Conservation (phyloP, 2,329 filamentous ascomycete species). For the Penicillium verrucosum region DNA sequence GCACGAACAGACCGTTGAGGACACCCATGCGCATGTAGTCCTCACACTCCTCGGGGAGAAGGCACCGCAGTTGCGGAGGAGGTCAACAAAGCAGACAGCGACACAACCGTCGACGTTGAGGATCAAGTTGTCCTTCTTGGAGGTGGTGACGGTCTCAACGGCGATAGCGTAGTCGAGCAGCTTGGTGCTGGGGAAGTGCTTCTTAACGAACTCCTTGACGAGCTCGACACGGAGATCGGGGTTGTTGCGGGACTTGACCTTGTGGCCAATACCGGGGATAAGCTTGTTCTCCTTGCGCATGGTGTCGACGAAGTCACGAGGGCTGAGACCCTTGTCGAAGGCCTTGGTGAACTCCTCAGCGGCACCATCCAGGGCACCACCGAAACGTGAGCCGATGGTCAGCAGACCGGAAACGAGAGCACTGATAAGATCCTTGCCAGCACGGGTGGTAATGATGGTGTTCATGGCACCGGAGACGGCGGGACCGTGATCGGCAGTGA, state of each 20-base stretch:
- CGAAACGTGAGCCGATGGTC: constrained; percentile 96
- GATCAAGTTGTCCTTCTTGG: constrained; percentile 99
- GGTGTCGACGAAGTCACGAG: constrained; percentile 96
- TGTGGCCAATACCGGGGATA: constrained; percentile 97
- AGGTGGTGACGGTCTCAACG: constrained; percentile 96
- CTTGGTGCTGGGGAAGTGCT: constrained; percentile 97
- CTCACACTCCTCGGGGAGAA: constrained; percentile 96
- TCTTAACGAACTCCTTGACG: constrained; percentile 97
- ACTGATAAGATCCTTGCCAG: constrained; percentile 96
- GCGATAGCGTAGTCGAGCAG: constrained; percentile 98
- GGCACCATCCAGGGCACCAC: constrained; percentile 95
- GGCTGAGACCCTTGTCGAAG: constrained; percentile 95
- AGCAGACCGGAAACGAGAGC: constrained; percentile 93
- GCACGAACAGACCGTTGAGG: constrained; percentile 97
- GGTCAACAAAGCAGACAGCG: constrained; percentile 97
- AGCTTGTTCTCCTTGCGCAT: constrained; percentile 99
- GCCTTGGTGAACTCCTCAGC: constrained; percentile 98
- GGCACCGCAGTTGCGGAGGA: constrained; percentile 95
- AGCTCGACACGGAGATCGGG: constrained; percentile 98
- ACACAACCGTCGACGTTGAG: constrained; percentile 98
- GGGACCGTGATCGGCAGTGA: constrained; percentile 97
- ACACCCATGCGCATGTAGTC: constrained; percentile 99
- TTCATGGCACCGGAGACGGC: constrained; percentile 99
- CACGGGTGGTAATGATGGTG: constrained; percentile 99
- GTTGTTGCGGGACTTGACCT: constrained; percentile 99